Conservation (phyloP, 1,284 basidiomycete genomes). For the Ganoderma lingzhi region DNA sequence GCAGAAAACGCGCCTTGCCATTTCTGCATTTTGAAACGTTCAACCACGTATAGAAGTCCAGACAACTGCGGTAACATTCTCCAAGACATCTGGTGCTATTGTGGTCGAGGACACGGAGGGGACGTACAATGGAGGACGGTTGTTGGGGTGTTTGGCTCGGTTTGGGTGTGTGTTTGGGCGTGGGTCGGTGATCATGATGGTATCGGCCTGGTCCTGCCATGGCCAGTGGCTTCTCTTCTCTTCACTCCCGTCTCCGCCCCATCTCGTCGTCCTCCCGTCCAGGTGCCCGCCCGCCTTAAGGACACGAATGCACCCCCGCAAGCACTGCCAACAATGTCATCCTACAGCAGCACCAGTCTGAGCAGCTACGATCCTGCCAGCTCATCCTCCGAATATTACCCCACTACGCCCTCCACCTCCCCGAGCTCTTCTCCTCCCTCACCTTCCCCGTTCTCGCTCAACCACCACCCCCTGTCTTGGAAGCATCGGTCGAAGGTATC, state of each 20-base stretch:
- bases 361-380: conserved; percentile 32
- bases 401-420: conserved; percentile 28
- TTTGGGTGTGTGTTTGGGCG: conserved; percentile 33
- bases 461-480: neutral
- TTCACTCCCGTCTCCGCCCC: conserved; percentile 3
- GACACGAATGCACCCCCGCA: conserved; percentile 15
- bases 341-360: conserved; percentile 34
- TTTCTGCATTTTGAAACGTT: neutral
- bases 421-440: conserved; percentile 18
- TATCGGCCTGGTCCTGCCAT: conserved; percentile 1
- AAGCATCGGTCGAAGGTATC: neutral
- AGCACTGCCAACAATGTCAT: conserved; percentile 28
- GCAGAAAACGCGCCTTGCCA: neutral
- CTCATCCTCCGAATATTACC: conserved; percentile 22
- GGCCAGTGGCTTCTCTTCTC: conserved; percentile 19
- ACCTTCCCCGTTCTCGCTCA: conserved; percentile 13
- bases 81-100: neutral
- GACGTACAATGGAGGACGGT: conserved; percentile 23
- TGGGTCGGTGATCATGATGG: conserved; percentile 23
- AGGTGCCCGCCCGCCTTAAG: conserved; percentile 7
- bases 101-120: neutral
- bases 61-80: neutral
- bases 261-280: conserved; percentile 12
- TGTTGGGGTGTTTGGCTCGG: conserved; percentile 22
- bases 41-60: neutral